Evolutionary conservation across 1,284 basidiomycete genomes (phyloP).

Genomic region (Melampsora larici-populina): DNA sequence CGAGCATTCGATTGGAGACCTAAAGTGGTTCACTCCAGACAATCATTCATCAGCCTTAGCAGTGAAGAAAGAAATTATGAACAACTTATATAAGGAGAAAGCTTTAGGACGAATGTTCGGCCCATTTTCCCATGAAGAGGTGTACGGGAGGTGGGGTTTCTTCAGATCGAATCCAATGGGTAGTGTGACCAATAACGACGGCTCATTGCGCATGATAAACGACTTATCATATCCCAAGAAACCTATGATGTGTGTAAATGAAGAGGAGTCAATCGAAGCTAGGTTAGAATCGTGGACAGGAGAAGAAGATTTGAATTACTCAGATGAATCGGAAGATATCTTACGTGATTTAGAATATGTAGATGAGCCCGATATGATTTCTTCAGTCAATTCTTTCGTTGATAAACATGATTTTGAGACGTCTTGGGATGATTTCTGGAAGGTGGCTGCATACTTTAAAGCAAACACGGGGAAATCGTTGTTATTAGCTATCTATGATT

Average conservation of each 20-base stretch:
- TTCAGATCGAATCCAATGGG: neutral
- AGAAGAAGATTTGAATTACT: no score
- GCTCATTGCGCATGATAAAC: neutral
- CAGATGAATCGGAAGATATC: no score
- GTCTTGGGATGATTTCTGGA: neutral
- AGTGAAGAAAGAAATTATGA: no score
- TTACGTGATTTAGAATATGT: no score
- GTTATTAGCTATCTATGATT: neutral
- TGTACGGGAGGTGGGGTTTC: neutral
- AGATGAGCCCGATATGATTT: neutral
- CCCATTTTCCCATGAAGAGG: neutral
- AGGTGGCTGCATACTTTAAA: neutral
- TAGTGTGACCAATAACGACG: slow-evolving; percentile 2
- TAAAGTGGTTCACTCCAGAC: neutral
- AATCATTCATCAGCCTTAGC: neutral
- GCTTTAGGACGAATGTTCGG: no score
- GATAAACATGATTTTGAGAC: neutral
- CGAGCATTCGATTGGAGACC: neutral
- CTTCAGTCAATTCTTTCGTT: slow-evolving; percentile 16
- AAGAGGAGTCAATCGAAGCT: no score
- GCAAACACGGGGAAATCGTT: neutral
- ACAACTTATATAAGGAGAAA: no score
- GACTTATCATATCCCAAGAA: neutral
- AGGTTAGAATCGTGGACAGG: no score
- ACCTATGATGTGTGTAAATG: no score